A percentile compares a stretch with the other conserved stretches of the same genome.
These are phyloP conservation scores for Tolypocladium endophyticum DNA, from an alignment of 2,329 filamentous ascomycete species.

Conservation along the genomic window DNA sequence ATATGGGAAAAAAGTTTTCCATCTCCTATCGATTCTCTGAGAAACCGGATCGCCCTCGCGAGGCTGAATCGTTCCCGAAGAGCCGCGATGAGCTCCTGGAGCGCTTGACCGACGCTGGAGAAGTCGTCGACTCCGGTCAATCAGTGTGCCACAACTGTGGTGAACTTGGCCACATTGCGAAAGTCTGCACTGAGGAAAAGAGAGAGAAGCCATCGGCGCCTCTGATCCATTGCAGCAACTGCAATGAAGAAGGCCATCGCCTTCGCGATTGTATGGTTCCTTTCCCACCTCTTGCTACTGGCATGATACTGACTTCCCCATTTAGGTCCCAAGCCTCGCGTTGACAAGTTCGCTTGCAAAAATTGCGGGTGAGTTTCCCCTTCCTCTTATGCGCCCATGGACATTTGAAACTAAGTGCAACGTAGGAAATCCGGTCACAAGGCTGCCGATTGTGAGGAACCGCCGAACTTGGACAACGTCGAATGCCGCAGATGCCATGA, in stretches of 20 bases:
- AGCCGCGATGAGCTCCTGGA: conserved; percentile 47
- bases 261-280: conserved; percentile 52
- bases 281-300: neutral
- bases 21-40: conserved; percentile 51
- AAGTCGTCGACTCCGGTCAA: conserved; percentile 47
- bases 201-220: conserved; percentile 31
- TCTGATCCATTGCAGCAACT: conserved; percentile 54
- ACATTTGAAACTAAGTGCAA: conserved; percentile 1
- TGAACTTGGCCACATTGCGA: conserved; percentile 52
- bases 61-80: conserved; percentile 50
- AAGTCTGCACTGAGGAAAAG: conserved; percentile 49
- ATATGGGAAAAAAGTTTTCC: conserved; percentile 52
- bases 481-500: conserved; percentile 57
- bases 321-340: conserved; percentile 45
- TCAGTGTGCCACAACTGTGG: conserved; percentile 54
- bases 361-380: conserved; percentile 45
- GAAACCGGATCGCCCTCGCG: conserved; percentile 46
- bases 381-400: conserved; percentile 1
- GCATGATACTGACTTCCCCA: conserved; percentile 2
- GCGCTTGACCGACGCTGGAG: conserved; percentile 56
- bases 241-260: conserved; percentile 52
- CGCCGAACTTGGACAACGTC: conserved; percentile 49
- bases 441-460: conserved; percentile 42
- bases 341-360: conserved; percentile 56
- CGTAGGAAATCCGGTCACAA: conserved; percentile 39